These are phyloP conservation scores for Xylaria sp. DNA, from an alignment of 2,329 filamentous ascomycete genomes.

Conservation along the genomic window DNA sequence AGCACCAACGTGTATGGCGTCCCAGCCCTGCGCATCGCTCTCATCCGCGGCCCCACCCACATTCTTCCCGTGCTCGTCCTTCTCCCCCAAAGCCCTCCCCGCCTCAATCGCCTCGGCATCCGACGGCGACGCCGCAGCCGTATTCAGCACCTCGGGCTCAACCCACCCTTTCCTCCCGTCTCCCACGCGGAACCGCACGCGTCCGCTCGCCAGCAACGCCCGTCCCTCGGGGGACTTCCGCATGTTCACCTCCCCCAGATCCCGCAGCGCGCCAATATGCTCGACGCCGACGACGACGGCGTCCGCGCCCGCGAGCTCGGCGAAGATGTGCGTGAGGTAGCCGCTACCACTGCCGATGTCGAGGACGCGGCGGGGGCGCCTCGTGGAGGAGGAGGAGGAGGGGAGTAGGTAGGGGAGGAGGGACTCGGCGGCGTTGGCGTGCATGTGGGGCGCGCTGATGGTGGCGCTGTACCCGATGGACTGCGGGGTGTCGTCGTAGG, in stretches of 20 bases:
- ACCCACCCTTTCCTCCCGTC: conserved; percentile 78
- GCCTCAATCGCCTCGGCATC: neutral
- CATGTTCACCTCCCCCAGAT: conserved; percentile 74
- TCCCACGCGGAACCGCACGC: conserved; percentile 77
- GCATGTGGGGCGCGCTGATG: conserved; percentile 72
- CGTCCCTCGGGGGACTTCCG: conserved; percentile 68
- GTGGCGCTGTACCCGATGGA: conserved; percentile 66
- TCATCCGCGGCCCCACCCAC: conserved; percentile 55
- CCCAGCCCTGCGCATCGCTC: conserved; percentile 67
- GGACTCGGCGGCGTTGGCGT: conserved; percentile 64
- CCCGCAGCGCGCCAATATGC: conserved; percentile 73
- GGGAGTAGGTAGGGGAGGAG: conserved; percentile 60
- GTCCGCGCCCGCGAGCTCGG: conserved; percentile 73
- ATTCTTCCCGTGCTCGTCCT: conserved; percentile 45
- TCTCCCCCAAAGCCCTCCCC: neutral
- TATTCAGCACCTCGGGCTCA: conserved; percentile 49
- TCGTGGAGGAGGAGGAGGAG: neutral
- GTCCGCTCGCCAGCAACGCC: conserved; percentile 69
- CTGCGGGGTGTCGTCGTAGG: conserved; percentile 74
- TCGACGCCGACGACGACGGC: conserved; percentile 76
- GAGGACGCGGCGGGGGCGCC: conserved; percentile 64
- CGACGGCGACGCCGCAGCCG: neutral
- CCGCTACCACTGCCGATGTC: conserved; percentile 82
- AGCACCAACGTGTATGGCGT: conserved; percentile 96
- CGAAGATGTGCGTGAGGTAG: conserved; percentile 89